Conservation (phyloP, 306 rosid genomes). For the Geum urbanum region DNA sequence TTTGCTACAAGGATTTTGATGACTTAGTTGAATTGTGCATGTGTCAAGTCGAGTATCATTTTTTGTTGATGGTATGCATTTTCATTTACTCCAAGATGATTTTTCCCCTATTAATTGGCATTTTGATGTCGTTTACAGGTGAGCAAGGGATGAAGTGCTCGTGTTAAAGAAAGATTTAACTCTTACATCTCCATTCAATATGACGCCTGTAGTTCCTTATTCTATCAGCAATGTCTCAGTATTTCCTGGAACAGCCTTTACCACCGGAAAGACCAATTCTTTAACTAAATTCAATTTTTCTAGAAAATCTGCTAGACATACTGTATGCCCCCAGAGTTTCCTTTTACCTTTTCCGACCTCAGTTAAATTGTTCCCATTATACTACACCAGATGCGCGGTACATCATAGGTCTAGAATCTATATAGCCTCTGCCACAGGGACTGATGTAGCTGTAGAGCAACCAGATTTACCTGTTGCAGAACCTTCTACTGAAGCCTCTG, state of each 20-base stretch:
- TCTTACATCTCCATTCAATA: conserved; percentile 37
- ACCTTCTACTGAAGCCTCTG: conserved; percentile 40
- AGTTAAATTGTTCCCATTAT: conserved; percentile 45
- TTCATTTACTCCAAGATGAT: neutral
- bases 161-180: conserved; percentile 24
- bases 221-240: conserved; percentile 63
- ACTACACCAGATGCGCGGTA: conserved; percentile 36
- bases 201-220: conserved; percentile 63
- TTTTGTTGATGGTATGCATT: neutral
- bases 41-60: conserved; percentile 5
- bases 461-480: conserved; percentile 45
- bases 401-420: conserved; percentile 45
- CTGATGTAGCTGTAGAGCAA: conserved; percentile 71
- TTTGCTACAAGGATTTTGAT: neutral
- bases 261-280: conserved; percentile 42
- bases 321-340: conserved; percentile 42
- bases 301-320: conserved; percentile 41
- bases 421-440: conserved; percentile 57
- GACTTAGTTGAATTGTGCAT: conserved; percentile 1
- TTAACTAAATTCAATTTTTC: conserved; percentile 54
- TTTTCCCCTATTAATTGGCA: neutral
- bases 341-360: conserved; percentile 53
- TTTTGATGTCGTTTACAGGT: conserved; percentile 34
- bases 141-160: conserved; percentile 36
- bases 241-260: conserved; percentile 59